Percentiles rank a stretch among this genome's conserved stretches.
These are phyloP conservation scores for Angomonas ambiguus DNA, from an alignment of 208 protist genomes.

Conservation along the genomic window DNA sequence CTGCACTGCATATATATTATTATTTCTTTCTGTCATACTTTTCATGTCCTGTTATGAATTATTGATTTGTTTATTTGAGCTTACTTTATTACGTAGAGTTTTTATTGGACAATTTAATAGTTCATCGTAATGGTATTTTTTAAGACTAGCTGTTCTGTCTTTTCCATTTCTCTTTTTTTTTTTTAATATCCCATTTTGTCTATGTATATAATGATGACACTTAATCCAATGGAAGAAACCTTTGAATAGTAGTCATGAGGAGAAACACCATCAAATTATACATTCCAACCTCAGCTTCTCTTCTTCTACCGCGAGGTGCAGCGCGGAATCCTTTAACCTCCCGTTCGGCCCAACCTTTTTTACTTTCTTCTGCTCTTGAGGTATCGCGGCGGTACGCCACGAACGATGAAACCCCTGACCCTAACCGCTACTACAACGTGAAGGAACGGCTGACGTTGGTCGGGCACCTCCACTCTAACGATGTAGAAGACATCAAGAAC, in stretches of 20 bases:
- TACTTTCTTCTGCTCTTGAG: neutral
- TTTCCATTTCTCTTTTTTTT: constrained; percentile 9
- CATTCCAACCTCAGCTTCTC: neutral
- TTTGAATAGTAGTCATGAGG: too few relatives aligned
- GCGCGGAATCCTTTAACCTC: too few relatives aligned
- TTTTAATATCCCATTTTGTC: neutral
- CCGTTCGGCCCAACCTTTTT: too few relatives aligned
- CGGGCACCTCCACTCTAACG: neutral
- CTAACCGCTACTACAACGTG: constrained; percentile 1
- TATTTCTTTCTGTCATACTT: neutral
- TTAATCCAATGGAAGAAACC: too few relatives aligned
- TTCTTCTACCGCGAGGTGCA: neutral
- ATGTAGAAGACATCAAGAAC: neutral
- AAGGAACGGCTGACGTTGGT: neutral
- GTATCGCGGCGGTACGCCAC: neutral
- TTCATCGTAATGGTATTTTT: too few relatives aligned
- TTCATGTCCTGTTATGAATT: neutral
- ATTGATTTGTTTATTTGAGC: too few relatives aligned
- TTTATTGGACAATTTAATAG: neutral
- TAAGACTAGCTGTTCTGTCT: too few relatives aligned
- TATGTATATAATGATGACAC: constrained; percentile 1
- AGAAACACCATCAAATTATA: too few relatives aligned
- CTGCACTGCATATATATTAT: neutral
- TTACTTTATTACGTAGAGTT: too few relatives aligned
- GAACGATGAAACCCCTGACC: constrained; percentile 1